Base-by-base conservation (phyloP, 345 rosid genomes). In the Eucalyptus dawsonii region DNA sequence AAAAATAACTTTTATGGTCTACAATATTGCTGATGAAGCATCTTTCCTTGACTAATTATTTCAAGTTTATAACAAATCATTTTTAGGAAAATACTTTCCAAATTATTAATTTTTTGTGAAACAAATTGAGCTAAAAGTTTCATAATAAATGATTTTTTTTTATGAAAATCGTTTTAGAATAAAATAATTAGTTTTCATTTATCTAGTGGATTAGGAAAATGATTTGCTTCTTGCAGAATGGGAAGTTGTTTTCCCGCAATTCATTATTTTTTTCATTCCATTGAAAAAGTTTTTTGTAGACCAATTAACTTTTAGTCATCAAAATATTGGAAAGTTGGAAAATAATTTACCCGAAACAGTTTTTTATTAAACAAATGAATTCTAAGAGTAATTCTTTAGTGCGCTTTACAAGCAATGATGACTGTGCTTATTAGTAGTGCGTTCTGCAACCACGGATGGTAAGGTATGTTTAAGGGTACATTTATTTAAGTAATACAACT, bases 41-140 rank as follows among this genome's bases (percentile, higher is more conserved):
- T 34, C 9, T n/a, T 72, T 31, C 12, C 11, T 72, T 6, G 7
- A 0, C 4, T 37, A 37, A 72, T 72, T 19, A 72, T 34, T 72
- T 69, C 3, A 37, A 72, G 3, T 8, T 8, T 44, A 44, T 44
- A 72, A 72, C 14, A 1, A 11, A 37, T 37, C 12, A 9, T 72
- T 72, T 72, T 72, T 0, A 37, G 0, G 3, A 34, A 72, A 34
- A 72, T 72, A 5, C 21, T 34, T 72, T 34, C 4, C 2, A 37
- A 2, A 2, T 19, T 11, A 11, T 17, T 0, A 15, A 14, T 29
- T 65, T 65, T 65, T 10, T 1, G 0, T 19, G 8, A 72, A 72
- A 72, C 4, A 37, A 19, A 34, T 4, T 0, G 2, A 72, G 45
- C 7, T 69, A 40, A 31, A 69, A 9, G 3, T 3, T 67, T 69